These are phyloP conservation scores for Leishmania arabica DNA, from an alignment of 208 protist species.

Conservation along the genomic window DNA sequence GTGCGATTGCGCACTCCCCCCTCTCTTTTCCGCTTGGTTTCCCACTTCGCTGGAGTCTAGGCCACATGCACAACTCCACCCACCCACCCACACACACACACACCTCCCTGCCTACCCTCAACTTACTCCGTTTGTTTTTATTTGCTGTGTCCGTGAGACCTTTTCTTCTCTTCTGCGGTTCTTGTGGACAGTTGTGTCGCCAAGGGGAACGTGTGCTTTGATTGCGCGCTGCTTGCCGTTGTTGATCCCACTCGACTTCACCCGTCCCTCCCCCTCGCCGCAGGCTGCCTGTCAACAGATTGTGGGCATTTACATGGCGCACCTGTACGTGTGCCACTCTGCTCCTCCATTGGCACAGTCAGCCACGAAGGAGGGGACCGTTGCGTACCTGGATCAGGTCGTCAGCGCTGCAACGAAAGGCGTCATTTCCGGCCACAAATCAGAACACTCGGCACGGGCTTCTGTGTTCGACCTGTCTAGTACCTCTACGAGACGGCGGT, in stretches of 20 bases:
- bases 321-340: constrained; percentile 17
- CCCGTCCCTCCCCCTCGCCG: neutral
- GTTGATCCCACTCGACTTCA: neutral
- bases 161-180: neutral
- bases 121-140: neutral
- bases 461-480: neutral
- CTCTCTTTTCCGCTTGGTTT: neutral
- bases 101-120: neutral
- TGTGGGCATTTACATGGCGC: constrained; percentile 13
- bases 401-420: neutral
- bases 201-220: neutral
- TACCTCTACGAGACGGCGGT: neutral
- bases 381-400: constrained; percentile 19
- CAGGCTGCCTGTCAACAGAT: neutral
- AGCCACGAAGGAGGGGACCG: neutral
- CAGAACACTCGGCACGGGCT: neutral
- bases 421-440: no score
- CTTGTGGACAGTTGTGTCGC: no score
- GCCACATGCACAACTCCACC: neutral
- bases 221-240: no score
- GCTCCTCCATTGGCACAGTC: constrained; percentile 10
- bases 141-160: neutral
- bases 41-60: neutral
- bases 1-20: neutral
- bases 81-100: neutral